Evolutionary conservation across 2,329 filamentous ascomycete genomes (phyloP), one percentile per base, ranked within the genome.

Genomic region (Sporothrix luriei): DNA sequence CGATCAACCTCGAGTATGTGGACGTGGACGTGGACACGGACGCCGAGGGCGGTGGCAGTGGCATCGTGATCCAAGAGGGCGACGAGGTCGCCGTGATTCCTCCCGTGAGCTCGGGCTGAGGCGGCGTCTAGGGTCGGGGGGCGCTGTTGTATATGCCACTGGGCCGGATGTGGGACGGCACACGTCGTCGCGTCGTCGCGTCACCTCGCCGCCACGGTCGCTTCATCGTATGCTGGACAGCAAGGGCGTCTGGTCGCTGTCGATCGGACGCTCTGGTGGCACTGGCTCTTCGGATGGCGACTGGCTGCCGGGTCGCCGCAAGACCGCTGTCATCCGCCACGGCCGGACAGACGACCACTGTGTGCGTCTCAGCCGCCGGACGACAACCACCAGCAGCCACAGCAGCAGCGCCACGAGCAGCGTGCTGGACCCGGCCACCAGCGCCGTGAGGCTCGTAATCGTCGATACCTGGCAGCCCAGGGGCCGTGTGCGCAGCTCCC

Each of bases 71-170:
- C 70, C 80, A 87, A 66, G 87, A 87, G 72, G 91, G 90, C 38
- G 92, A 96, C 76, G 93, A 96, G 80, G 91, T 96, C 69, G 93
- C 91, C 54, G 90, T 96, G 48, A 94, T 96, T 70, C 92, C 93
- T 46, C 92, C 93, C 11, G 93, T 96, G 73, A 96, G 92, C 82
- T 93, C 92, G 49, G 92, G 92, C 4, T 95, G 79, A 84, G 24
- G 19, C n/a, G 33, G 33, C 6, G 1, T 9, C 29, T 4, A 33
- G 29, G 29, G 19, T 40, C 10, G 21, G 7, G 9, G 10, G 3
- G n/a, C 16, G 24, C 29, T 40, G 11, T 46, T 29, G 26, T 43
- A 43, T n/a, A 24, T 68, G 19, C 40, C 11, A 4, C 21, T 51
- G 13, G 3, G 4, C 16, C 19, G 29, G 59, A 16, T 57, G 33